These are phyloP conservation scores for Globisporangium sylvaticum DNA, from an alignment of 352 stramenopile species.

Conservation along the genomic window DNA sequence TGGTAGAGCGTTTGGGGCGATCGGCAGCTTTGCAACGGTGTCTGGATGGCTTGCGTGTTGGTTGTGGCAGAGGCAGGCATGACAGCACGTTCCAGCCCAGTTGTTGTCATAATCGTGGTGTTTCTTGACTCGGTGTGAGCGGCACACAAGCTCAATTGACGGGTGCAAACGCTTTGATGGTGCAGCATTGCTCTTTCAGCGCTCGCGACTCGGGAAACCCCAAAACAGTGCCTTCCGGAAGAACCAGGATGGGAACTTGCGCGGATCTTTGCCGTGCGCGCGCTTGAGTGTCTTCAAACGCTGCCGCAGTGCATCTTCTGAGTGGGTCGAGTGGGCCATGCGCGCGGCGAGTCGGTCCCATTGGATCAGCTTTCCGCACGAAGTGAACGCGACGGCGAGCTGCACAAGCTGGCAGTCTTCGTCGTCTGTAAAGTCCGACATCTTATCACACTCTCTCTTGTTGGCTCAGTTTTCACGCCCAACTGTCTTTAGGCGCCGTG, in stretches of 20 bases:
- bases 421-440: conserved; percentile 55
- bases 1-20: not conserved
- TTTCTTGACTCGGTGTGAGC: too few species aligned
- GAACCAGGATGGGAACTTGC: conserved; percentile 36
- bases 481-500: not conserved
- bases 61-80: not conserved
- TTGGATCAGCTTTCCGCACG: conserved; percentile 17
- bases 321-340: conserved; percentile 28
- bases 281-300: conserved; percentile 58
- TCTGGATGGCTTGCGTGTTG: too few species aligned
- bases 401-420: conserved; percentile 57
- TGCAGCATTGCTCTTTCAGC: not conserved
- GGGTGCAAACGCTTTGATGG: not conserved
- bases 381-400: conserved; percentile 22
- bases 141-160: not conserved
- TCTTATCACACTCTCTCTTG: conserved; percentile 5
- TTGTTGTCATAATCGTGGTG: not conserved
- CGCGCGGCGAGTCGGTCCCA: conserved; percentile 29
- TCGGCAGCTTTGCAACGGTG: not conserved
- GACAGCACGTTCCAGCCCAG: too few species aligned
- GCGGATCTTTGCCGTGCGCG: conserved; percentile 30
- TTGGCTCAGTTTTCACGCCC: too few species aligned
- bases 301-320: conserved; percentile 35
- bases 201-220: not conserved
- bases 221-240: conserved; percentile 19